Evolutionary conservation across 495 filamentous ascomycete genomes (phyloP).

Genomic region (Trichoderma parareesei): DNA sequence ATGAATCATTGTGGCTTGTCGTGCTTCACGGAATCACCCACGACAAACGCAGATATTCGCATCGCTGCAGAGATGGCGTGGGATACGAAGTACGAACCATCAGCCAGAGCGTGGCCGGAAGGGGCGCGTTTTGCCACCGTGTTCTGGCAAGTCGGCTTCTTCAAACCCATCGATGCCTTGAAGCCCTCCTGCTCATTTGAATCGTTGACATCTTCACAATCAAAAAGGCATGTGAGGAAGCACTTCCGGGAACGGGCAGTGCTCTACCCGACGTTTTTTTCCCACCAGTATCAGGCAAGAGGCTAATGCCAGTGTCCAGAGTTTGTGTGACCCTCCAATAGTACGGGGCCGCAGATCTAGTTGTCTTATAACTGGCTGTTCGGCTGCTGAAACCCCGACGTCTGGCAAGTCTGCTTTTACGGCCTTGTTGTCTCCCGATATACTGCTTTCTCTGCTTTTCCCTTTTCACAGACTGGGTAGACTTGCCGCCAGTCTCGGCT

Average conservation of each 20-base stretch:
- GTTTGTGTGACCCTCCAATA: neutral
- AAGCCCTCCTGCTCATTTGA: neutral
- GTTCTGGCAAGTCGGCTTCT: neutral
- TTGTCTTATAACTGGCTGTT: neutral
- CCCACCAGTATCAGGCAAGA: neutral
- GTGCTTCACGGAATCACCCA: neutral
- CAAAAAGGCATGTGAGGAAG: neutral
- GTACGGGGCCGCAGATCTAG: neutral
- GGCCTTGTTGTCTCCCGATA: neutral
- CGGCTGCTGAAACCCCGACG: neutral
- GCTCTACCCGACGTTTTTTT: neutral
- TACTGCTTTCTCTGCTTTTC: neutral
- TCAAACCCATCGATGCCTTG: neutral
- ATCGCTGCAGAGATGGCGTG: neutral
- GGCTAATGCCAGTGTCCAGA: neutral
- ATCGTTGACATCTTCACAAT: neutral
- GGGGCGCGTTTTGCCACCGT: neutral
- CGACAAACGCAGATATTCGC: neutral
- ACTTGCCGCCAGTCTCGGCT: neutral
- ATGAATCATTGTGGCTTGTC: neutral
- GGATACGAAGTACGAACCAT: neutral
- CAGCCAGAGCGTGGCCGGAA: neutral
- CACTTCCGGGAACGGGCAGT: neutral
- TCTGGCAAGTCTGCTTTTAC: neutral
- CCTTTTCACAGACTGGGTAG: neutral